Evolutionary conservation across 1,284 basidiomycete species (phyloP).

Genomic region (Malassezia furfur): DNA sequence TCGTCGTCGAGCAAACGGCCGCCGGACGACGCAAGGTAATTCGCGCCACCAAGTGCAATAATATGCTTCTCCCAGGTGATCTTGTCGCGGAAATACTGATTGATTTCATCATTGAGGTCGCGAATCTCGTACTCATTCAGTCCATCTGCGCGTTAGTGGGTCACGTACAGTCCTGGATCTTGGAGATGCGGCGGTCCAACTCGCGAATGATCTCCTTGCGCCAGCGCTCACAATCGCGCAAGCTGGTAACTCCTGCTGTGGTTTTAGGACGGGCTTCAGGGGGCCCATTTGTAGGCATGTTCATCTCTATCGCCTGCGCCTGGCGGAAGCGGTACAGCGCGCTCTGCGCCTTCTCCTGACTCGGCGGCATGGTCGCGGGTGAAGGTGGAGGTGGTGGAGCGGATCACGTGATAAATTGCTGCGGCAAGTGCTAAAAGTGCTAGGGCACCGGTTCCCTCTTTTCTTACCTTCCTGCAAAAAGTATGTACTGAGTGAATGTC

Average conservation of each 20-base stretch:
- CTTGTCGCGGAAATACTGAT: slow-evolving; percentile 88
- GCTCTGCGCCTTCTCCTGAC: slow-evolving; percentile 53
- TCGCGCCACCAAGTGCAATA: slow-evolving; percentile 84
- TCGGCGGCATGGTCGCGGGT: slow-evolving; percentile 36
- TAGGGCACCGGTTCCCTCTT: background rate
- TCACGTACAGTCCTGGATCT: slow-evolving; percentile 73
- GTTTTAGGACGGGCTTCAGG: background rate
- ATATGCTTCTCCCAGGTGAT: slow-evolving; percentile 97
- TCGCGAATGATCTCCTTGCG: slow-evolving; percentile 86
- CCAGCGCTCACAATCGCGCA: slow-evolving; percentile 91
- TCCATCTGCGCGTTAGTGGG: slow-evolving; percentile 57
- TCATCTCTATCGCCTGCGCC: slow-evolving; percentile 88
- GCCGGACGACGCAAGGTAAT: slow-evolving; percentile 68
- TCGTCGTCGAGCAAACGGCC: slow-evolving; percentile 90
- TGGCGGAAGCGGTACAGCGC: slow-evolving; percentile 98
- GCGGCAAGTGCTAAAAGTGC: background rate
- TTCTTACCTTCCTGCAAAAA: slow-evolving; percentile 9
- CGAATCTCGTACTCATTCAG: slow-evolving; percentile 91
- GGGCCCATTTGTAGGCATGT: slow-evolving; percentile 51
- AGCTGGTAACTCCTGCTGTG: slow-evolving; percentile 62
- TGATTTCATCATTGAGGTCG: slow-evolving; percentile 96
- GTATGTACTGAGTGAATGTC: background rate
- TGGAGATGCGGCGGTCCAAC: slow-evolving; percentile 88
- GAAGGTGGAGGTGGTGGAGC: background rate
- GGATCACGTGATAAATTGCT: slow-evolving; percentile 15